Conservation (phyloP, 2,329 filamentous ascomycete genomes). For the Microdochium nivale region DNA sequence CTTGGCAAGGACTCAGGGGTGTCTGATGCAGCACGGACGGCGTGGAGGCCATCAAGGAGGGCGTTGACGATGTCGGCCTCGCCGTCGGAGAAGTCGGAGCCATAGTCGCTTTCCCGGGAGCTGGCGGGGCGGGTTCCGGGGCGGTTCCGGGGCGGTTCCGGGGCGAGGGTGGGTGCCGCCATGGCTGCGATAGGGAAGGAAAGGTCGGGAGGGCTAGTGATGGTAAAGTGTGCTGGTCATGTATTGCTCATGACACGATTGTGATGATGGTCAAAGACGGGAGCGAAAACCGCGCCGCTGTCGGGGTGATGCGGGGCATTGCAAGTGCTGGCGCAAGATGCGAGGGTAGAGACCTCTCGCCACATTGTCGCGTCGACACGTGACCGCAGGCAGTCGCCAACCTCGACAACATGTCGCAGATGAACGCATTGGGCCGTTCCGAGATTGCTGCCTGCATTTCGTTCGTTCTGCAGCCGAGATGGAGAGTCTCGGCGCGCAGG, state of each 20-base stretch:
- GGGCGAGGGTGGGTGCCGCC: neutral
- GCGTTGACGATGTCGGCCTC: constrained; percentile 19
- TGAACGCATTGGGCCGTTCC: too few species aligned
- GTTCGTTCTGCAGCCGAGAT: too few species aligned
- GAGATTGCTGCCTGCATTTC: too few species aligned
- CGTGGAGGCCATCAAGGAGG: constrained; percentile 11
- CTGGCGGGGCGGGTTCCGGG: too few species aligned
- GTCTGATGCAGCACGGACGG: neutral
- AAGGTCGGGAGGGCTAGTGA: neutral
- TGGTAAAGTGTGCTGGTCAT: neutral
- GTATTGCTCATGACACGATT: neutral
- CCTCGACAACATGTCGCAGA: too few species aligned
- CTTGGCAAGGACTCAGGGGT: neutral
- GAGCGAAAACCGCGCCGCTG: neutral
- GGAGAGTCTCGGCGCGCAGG: too few species aligned
- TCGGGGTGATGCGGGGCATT: neutral
- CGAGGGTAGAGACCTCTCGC: neutral
- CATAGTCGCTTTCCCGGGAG: constrained; percentile 18
- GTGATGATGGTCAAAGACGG: too few species aligned
- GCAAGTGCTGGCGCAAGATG: neutral
- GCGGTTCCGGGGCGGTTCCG: too few species aligned
- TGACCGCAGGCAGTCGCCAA: too few species aligned
- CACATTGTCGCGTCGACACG: too few species aligned
- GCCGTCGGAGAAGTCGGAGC: constrained; percentile 20
- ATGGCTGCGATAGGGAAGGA: neutral